A percentile compares a stretch with the other conserved stretches of the same genome.
These are phyloP conservation scores for Xylaria sp. DNA, from an alignment of 2,329 filamentous ascomycete genomes.

Conservation along the genomic window DNA sequence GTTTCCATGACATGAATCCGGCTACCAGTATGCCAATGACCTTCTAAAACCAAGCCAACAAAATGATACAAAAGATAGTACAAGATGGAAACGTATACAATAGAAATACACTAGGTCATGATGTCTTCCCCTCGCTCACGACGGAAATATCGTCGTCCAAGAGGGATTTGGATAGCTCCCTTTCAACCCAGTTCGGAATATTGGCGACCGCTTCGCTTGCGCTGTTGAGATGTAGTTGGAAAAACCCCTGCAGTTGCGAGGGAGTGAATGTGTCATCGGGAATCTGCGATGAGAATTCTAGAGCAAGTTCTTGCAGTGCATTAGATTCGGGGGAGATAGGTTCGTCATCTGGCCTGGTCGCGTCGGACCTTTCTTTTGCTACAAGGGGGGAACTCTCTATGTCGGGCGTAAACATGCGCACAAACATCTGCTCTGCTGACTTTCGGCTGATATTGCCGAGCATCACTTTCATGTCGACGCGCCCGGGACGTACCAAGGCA, in stretches of 20 bases:
- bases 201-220: constrained; percentile 38
- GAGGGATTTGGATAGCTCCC: constrained; percentile 32
- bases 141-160: constrained; percentile 40
- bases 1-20: background rate
- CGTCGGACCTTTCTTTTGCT: background rate
- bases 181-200: constrained; percentile 40
- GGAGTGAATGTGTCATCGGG: constrained; percentile 44
- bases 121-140: constrained; percentile 32
- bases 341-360: background rate
- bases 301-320: constrained; percentile 34
- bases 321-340: constrained; percentile 1
- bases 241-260: constrained; percentile 45
- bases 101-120: background rate
- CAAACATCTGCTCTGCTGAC: constrained; percentile 45
- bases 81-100: background rate
- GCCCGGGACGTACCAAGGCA: constrained; percentile 64
- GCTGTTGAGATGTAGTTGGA: constrained; percentile 43
- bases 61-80: constrained; percentile 8
- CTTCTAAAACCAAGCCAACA: constrained; percentile 1
- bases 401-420: constrained; percentile 44
- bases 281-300: constrained; percentile 39
- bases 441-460: constrained; percentile 45
- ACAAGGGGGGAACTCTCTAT: constrained; percentile 8
- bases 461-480: constrained; percentile 64
- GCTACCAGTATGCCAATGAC: background rate